Conservation (phyloP, 2,329 filamentous ascomycete genomes). For the Ophiosphaerella korrae region DNA sequence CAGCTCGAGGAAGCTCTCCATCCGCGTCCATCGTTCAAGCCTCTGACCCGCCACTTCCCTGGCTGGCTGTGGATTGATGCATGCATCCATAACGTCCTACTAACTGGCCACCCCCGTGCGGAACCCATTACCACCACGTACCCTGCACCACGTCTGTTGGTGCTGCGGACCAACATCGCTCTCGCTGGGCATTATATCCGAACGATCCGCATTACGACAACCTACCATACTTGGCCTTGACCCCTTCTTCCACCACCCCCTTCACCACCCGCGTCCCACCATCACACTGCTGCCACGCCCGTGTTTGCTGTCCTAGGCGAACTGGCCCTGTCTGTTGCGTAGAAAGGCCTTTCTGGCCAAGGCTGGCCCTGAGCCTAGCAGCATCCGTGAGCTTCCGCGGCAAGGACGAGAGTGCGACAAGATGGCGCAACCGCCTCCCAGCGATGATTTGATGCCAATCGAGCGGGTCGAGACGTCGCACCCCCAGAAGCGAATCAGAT, state of each 20-base stretch:
- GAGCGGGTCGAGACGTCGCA: slow-evolving; percentile 59
- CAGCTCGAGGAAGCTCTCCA: not conserved
- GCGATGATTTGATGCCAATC: slow-evolving; percentile 30
- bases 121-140: slow-evolving; percentile 11
- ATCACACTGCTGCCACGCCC: slow-evolving; percentile 7
- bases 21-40: too few species aligned
- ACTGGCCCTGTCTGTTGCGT: slow-evolving; percentile 38
- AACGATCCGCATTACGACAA: slow-evolving; percentile 9
- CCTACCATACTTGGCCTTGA: slow-evolving; percentile 15
- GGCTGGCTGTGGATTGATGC: slow-evolving; percentile 10
- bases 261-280: slow-evolving; percentile 16
- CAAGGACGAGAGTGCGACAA: slow-evolving; percentile 4
- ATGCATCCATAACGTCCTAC: slow-evolving; percentile 4
- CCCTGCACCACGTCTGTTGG: slow-evolving; percentile 13
- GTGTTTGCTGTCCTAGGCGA: slow-evolving; percentile 16
- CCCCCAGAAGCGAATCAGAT: slow-evolving; percentile 80
- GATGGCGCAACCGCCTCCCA: slow-evolving; percentile 20
- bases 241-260: slow-evolving; percentile 22
- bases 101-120: slow-evolving; percentile 12
- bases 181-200: slow-evolving; percentile 16
- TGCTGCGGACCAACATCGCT: slow-evolving; percentile 11
- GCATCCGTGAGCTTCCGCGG: slow-evolving; percentile 26
- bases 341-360: slow-evolving; percentile 45
- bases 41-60: slow-evolving; percentile 4
- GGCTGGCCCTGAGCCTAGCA: slow-evolving; percentile 39